These are phyloP conservation scores for Senecio squalidus DNA, from an alignment of 140 eudicot species.

Conservation along the genomic window DNA sequence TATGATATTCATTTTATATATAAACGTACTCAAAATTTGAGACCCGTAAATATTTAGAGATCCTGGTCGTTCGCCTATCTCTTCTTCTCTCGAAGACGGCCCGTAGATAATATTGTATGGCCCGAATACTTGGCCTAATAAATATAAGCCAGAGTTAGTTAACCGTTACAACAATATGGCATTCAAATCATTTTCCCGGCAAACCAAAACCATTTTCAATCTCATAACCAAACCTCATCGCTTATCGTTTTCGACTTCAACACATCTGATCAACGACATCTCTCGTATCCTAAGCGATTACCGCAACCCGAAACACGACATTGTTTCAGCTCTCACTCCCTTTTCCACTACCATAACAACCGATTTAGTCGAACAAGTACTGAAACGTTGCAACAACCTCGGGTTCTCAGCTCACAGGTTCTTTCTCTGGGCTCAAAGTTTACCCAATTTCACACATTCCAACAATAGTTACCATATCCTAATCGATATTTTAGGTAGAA, in stretches of 20 bases:
- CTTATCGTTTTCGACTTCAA: neutral
- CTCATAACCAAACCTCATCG: conserved; percentile 3
- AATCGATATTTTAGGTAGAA: conserved; percentile 61
- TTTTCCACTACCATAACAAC: conserved; percentile 41
- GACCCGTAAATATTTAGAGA: too few species aligned
- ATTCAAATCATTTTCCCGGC: conserved; percentile 24
- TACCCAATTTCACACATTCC: conserved; percentile 53
- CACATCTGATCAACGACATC: conserved; percentile 51
- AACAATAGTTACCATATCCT: conserved; percentile 45
- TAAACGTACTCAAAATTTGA: too few species aligned
- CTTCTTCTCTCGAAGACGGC: too few species aligned
- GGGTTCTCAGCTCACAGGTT: conserved; percentile 77
- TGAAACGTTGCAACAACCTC: conserved; percentile 74
- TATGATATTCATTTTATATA: too few species aligned
- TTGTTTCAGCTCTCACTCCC: conserved; percentile 65
- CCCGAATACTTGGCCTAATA: too few species aligned
- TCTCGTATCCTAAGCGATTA: conserved; percentile 79
- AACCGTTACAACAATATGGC: too few species aligned
- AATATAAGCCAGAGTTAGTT: too few species aligned
- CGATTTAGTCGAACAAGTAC: conserved; percentile 56
- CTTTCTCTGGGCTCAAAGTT: conserved; percentile 59
- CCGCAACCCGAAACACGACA: conserved; percentile 76
- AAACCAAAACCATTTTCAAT: conserved; percentile 14
- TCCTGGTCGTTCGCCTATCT: too few species aligned
- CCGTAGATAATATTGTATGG: too few species aligned